Evolutionary conservation across 306 rosid genomes (phyloP), one percentile per base, ranked within the genome.

Genomic region (Argentina anserina): DNA sequence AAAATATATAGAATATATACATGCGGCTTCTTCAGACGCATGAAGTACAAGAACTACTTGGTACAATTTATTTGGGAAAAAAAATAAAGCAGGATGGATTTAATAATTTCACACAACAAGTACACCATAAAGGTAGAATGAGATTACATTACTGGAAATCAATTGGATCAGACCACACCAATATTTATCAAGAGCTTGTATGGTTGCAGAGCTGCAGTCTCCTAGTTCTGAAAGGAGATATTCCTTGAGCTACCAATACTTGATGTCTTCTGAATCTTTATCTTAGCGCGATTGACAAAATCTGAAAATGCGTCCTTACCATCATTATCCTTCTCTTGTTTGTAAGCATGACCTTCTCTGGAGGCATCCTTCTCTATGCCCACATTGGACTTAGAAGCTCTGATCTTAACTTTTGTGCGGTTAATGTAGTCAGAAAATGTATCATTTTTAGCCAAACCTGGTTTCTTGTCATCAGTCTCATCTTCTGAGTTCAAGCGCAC

Each of bases 391-490:
- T 74, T 29, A 36, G 40, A 60, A 18, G 79, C 79, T 74, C 67
- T 36, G 50, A 68, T 74, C 67, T 74, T 74, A 9, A 40, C 17
- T 56, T 41, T 62, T 21, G 75, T 50, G 7, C 45, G 62, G 39
- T 56, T 26, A 21, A 74, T 80, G 73, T 62, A 80, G 2, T 80
- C 80, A 21, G 83, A 75, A 65, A 80, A 74, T 61, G 76, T 71
- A 50, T 53, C 59, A 39, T 13, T 55, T 43, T 47, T n/a, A 65
- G 65, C 62, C 23, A 45, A 49, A 29, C 50, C 59, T n/a, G 76
- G 41, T 62, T 25, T 40, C 31, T 43, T 49, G 34, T 8, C 13
- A 40, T 41, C 70, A 13, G 0, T 17, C 52, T 15, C 45, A 21
- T 3, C 53, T 66, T 41, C 53, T 25, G 34, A 41, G 10, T 58